phyloP scores from a whole-genome alignment of 345 rosid species.

The Citrus hindsii region DNA sequence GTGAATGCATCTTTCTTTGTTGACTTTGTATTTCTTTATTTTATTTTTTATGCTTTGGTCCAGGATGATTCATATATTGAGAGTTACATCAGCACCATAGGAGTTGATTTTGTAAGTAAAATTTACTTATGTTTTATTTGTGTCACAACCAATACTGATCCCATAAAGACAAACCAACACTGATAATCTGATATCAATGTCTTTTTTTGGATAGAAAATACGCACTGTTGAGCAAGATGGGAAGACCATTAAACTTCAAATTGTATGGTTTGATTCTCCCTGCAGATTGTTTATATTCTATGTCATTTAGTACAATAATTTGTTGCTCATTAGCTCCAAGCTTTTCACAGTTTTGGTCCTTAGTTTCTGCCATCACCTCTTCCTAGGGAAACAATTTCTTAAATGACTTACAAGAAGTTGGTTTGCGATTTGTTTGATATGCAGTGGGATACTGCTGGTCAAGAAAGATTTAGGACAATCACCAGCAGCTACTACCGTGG shows the following conservation, averaged over 20 bases:
- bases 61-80: slow-evolving; percentile 85
- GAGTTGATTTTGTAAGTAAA: slow-evolving; percentile 73
- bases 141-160: background rate
- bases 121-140: background rate
- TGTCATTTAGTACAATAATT: background rate
- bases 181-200: slow-evolving; percentile 5
- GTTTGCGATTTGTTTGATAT: slow-evolving; percentile 10
- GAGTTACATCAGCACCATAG: slow-evolving; percentile 83
- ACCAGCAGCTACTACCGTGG: slow-evolving; percentile 98
- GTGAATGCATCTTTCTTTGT: background rate
- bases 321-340: background rate
- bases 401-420: background rate
- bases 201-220: slow-evolving; percentile 57
- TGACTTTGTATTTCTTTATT: background rate
- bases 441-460: slow-evolving; percentile 99
- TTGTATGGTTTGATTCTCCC: slow-evolving; percentile 22
- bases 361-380: background rate
- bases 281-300: background rate
- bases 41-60: background rate
- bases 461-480: slow-evolving; percentile 92
- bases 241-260: slow-evolving; percentile 77
- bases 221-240: slow-evolving; percentile 94
- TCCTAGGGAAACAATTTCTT: background rate
- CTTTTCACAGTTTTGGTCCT: background rate
- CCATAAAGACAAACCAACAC: background rate